Percentiles rank a stretch among this genome's conserved stretches.
Evolutionary conservation across 495 filamentous ascomycete species (phyloP).

Genomic region (Niebla homalea): DNA sequence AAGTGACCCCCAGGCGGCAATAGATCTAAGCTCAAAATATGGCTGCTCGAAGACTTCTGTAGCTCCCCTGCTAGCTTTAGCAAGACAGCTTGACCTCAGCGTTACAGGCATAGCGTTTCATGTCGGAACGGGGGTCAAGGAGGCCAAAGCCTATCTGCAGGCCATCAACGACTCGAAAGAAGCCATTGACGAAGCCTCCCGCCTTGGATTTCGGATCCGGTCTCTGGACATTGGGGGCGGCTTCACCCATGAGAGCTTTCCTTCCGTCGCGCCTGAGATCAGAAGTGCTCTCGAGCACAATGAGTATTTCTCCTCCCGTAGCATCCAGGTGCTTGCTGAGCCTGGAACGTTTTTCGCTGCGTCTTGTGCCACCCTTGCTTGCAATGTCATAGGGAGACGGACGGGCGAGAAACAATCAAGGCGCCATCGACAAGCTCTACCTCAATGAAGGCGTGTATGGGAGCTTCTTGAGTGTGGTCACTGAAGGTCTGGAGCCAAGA

Average conservation of each 20-base stretch:
- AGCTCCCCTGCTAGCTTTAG: conserved; percentile 12
- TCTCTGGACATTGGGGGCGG: conserved; percentile 26
- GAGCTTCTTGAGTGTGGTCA: conserved; percentile 22
- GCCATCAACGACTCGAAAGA: conserved; percentile 17
- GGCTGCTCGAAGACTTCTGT: conserved; percentile 18
- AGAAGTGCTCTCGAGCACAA: conserved; percentile 1
- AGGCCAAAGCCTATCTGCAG: conserved; percentile 16
- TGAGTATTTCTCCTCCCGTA: conserved; percentile 9
- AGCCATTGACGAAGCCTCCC: conserved; percentile 16
- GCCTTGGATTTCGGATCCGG: conserved; percentile 8
- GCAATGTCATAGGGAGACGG: conserved; percentile 21
- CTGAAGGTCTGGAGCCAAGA: conserved; percentile 13
- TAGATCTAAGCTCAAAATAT: conserved; percentile 21
- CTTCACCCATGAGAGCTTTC: conserved; percentile 19
- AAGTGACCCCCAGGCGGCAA: conserved; percentile 17
- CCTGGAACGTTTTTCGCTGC: conserved; percentile 24
- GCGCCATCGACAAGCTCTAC: conserved; percentile 23
- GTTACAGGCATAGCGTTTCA: conserved; percentile 27
- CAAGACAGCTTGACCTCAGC: conserved; percentile 19
- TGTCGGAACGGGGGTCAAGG: conserved; percentile 18
- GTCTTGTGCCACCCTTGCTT: conserved; percentile 20
- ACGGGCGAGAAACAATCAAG: conserved; percentile 3
- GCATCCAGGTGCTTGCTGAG: conserved; percentile 20
- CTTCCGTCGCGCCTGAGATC: conserved; percentile 13
- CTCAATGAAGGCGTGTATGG: conserved; percentile 27